Percentiles rank a stretch among this genome's conserved stretches.
Evolutionary conservation across 768 basidiomycete species (phyloP).

Genomic region (Suillus bovinus): DNA sequence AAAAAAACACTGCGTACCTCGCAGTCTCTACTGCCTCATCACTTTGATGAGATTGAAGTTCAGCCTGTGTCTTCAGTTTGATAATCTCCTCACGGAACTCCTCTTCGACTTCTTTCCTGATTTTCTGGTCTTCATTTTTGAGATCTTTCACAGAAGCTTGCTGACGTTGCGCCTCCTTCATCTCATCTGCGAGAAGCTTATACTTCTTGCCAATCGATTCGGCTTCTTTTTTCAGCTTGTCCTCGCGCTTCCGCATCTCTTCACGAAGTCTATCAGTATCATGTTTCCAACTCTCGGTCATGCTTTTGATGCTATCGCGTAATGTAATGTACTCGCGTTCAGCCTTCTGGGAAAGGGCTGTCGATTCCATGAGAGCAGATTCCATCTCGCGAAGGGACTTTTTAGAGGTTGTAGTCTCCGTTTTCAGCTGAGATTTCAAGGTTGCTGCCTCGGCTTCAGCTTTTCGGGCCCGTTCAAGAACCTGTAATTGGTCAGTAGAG

Average conservation of each 20-base stretch:
- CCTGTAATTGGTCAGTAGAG: constrained; percentile 36
- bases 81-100: constrained; percentile 59
- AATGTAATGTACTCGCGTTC: constrained; percentile 83
- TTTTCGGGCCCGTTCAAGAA: constrained; percentile 82
- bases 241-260: constrained; percentile 77
- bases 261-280: constrained; percentile 72
- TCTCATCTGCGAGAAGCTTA: constrained; percentile 58
- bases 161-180: constrained; percentile 50
- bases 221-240: constrained; percentile 64
- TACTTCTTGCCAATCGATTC: constrained; percentile 75
- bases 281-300: constrained; percentile 71
- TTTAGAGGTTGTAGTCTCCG: constrained; percentile 70
- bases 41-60: constrained; percentile 53
- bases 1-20: constrained; percentile 43
- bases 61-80: constrained; percentile 52
- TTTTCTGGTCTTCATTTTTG: constrained; percentile 48
- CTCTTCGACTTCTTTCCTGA: constrained; percentile 58
- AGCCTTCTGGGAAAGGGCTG: constrained; percentile 73
- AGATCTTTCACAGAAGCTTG: constrained; percentile 50
- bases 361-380: constrained; percentile 66
- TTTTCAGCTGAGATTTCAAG: constrained; percentile 72
- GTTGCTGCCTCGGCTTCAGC: constrained; percentile 75
- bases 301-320: constrained; percentile 71
- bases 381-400: constrained; percentile 83
- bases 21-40: constrained; percentile 62